Evolutionary conservation across 306 rosid species (phyloP).

Genomic region (Inga leiocalycina): DNA sequence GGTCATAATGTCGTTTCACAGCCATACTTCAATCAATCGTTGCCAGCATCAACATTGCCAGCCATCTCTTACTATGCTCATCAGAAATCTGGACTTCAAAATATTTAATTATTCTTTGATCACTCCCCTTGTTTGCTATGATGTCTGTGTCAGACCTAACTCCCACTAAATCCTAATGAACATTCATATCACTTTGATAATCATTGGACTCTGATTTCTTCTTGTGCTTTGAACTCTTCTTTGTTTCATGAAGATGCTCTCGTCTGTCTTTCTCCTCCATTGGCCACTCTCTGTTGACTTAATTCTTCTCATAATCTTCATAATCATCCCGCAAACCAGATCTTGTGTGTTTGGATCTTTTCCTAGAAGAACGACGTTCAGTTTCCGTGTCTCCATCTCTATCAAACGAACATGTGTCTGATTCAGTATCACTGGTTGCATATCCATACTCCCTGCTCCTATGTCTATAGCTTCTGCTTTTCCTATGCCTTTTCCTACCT

Average conservation of each 20-base stretch:
- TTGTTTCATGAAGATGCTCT: constrained; percentile 14
- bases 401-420: constrained; percentile 30
- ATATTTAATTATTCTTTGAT: constrained; percentile 19
- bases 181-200: constrained; percentile 27
- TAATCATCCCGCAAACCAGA: constrained; percentile 25
- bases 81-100: background rate
- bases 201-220: constrained; percentile 29
- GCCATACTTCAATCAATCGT: constrained; percentile 20
- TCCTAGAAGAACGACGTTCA: constrained; percentile 30
- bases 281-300: constrained; percentile 41
- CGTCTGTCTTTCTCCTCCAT: constrained; percentile 16
- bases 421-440: constrained; percentile 34
- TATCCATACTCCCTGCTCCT: constrained; percentile 1
- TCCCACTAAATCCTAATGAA: constrained; percentile 19
- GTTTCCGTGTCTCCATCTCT: constrained; percentile 32
- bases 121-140: constrained; percentile 24
- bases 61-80: background rate
- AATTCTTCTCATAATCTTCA: constrained; percentile 16
- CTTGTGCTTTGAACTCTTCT: constrained; percentile 30
- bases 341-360: constrained; percentile 28
- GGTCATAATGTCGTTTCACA: background rate
- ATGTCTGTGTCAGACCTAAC: constrained; percentile 32
- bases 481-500: constrained; percentile 32
- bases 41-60: constrained; percentile 1
- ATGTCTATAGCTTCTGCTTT: constrained; percentile 44